These are phyloP conservation scores for Phyllosticta paracitricarpa DNA, from an alignment of 2,329 filamentous ascomycete species.

Conservation along the genomic window DNA sequence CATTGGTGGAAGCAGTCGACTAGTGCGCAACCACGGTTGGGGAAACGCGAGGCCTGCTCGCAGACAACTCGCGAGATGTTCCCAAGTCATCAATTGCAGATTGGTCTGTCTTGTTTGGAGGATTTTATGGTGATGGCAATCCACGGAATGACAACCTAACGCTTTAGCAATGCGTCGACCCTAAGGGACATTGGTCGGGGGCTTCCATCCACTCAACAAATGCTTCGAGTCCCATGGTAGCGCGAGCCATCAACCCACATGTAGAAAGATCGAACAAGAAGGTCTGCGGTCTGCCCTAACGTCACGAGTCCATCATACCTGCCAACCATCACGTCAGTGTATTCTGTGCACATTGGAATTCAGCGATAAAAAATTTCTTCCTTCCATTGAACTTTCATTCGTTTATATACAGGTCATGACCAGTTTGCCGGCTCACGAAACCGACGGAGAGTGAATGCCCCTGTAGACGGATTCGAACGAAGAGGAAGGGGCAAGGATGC, in stretches of 20 bases:
- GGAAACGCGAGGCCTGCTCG: too few species aligned
- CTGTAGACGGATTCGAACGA: constrained; percentile 10
- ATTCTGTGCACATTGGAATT: not conserved
- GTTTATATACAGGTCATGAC: constrained; percentile 10
- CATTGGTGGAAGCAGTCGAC: too few species aligned
- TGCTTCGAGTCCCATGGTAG: not conserved
- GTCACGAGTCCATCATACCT: not conserved
- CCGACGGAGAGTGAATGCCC: constrained; percentile 10
- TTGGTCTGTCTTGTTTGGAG: too few species aligned
- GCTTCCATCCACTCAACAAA: not conserved
- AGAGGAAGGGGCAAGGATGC: constrained; percentile 8
- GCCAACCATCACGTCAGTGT: not conserved
- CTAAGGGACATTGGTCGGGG: not conserved
- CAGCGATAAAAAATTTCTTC: constrained; percentile 1
- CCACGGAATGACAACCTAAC: too few species aligned
- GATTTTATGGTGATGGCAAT: too few species aligned
- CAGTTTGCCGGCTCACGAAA: constrained; percentile 6
- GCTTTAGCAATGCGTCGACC: too few species aligned
- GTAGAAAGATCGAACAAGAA: not conserved
- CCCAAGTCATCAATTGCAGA: too few species aligned
- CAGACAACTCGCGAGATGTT: too few species aligned
- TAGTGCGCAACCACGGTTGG: too few species aligned
- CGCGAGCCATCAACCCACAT: too few species aligned
- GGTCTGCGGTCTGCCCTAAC: not conserved
- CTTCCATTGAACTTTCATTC: constrained; percentile 10